These are phyloP conservation scores for Excoecaria agallocha DNA, from an alignment of 345 rosid genomes.

Conservation along the genomic window DNA sequence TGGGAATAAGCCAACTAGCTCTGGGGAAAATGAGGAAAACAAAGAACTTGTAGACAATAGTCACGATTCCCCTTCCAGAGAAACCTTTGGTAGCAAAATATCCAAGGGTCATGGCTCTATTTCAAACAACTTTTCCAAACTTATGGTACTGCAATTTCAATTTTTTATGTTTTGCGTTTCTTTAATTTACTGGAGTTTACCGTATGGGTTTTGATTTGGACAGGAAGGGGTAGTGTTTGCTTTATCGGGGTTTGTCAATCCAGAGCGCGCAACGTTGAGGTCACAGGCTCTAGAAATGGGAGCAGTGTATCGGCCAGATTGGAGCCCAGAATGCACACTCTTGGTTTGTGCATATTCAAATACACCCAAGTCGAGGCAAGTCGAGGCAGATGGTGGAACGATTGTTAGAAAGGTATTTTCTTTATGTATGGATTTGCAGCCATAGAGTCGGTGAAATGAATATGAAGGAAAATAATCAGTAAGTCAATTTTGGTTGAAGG, in stretches of 20 bases:
- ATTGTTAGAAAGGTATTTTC: slow-evolving; percentile 66
- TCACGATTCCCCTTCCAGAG: neutral
- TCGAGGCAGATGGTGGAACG: slow-evolving; percentile 66
- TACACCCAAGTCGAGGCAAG: slow-evolving; percentile 93
- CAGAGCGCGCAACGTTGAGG: slow-evolving; percentile 73
- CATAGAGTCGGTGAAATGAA: neutral
- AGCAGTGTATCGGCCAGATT: slow-evolving; percentile 69
- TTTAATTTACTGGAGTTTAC: slow-evolving; percentile 15
- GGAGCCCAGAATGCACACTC: slow-evolving; percentile 78
- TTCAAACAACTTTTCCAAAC: slow-evolving; percentile 37
- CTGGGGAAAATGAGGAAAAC: slow-evolving; percentile 17
- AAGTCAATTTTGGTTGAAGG: neutral
- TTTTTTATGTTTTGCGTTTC: slow-evolving; percentile 5
- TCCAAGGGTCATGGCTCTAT: slow-evolving; percentile 27
- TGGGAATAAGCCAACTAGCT: slow-evolving; percentile 34
- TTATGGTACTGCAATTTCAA: slow-evolving; percentile 48
- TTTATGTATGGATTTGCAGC: neutral
- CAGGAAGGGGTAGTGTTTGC: slow-evolving; percentile 92
- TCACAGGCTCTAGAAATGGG: slow-evolving; percentile 88
- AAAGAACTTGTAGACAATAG: slow-evolving; percentile 10
- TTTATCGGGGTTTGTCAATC: slow-evolving; percentile 83
- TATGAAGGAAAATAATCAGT: neutral
- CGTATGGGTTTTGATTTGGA: slow-evolving; percentile 22
- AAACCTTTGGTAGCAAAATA: slow-evolving; percentile 7
- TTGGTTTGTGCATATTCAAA: slow-evolving; percentile 80